Evolutionary conservation across 257 asterid genomes (phyloP), one percentile per base, ranked within the genome.

Genomic region (Nicotiana knightiana): DNA sequence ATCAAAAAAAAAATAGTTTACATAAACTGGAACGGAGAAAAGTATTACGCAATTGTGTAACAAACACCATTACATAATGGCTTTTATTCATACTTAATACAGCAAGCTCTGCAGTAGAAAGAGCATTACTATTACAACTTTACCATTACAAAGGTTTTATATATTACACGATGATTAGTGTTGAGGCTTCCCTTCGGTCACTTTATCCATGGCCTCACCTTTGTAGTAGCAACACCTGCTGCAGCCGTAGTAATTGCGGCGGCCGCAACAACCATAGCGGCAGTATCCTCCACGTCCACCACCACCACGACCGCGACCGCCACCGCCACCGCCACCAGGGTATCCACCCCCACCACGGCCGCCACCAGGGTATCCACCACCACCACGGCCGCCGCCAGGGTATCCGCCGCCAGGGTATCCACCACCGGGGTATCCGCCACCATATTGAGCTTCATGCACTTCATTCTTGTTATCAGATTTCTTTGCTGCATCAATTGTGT

Each of bases 351-450:
- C 37, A 24, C 64, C 43, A 3, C 12, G 39, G 4, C 63, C 63
- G 0, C 79, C 61, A 0, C 59, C 77, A 10, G 54, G 86, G 15
- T 86, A 81, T 77, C 86, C 88, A 0, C 91, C 86, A 9, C 78
- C 81, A 58, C 62, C 43, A 0, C 62, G 48, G 0, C 75, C 78
- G 0, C 39, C 62, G 0, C 64, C 65, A 13, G n/a, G 39, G 9
- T 59, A 70, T 8, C 81, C 81, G 24, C 81, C 67, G 0, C 80
- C 37, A 0, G 59, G 5, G 26, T 21, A 39, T 0, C 81, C 64
- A 11, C 81, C 67, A 0, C 84, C 85, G 2, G 78, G 12, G 12
- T 66, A 67, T 32, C 83, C 88, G 6, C 88, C 91, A 18, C 58
- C 75, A 32, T 8, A 3, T 61, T 61, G 66, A 28, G 15, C 33